These are phyloP conservation scores for Rubroboletus satanas DNA, from an alignment of 768 basidiomycete species.

Conservation along the genomic window DNA sequence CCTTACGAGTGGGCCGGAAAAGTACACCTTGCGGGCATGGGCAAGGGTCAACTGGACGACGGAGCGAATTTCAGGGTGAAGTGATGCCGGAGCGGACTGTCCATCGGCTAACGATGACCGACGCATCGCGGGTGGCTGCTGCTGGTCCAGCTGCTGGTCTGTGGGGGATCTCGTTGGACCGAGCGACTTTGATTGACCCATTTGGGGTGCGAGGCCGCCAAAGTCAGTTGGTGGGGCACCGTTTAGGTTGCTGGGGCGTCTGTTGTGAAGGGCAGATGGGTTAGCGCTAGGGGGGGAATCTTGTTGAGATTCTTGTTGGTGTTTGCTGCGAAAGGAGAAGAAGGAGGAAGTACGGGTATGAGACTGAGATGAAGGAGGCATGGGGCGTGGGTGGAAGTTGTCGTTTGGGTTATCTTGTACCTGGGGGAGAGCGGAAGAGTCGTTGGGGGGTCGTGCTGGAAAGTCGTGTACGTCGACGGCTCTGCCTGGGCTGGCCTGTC, in stretches of 20 bases:
- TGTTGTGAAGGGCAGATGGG: constrained; percentile 15
- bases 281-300: constrained; percentile 17
- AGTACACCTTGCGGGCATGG: constrained; percentile 83
- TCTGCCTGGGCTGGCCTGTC: constrained; percentile 32
- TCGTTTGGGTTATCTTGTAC: constrained; percentile 18
- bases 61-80: constrained; percentile 82
- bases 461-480: constrained; percentile 32
- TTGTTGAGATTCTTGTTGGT: constrained; percentile 17
- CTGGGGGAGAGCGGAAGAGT: constrained; percentile 7
- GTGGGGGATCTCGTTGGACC: constrained; percentile 24
- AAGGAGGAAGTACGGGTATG: constrained; percentile 62
- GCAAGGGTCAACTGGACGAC: constrained; percentile 69
- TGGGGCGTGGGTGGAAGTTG: constrained; percentile 24
- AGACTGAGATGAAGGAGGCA: constrained; percentile 22
- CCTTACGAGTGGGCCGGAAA: constrained; percentile 78
- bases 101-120: constrained; percentile 15
- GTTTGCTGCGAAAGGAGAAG: constrained; percentile 55
- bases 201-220: constrained; percentile 25
- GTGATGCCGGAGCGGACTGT: constrained; percentile 34
- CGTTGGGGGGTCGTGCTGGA: constrained; percentile 26
- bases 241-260: constrained; percentile 14
- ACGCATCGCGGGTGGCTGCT: constrained; percentile 16
- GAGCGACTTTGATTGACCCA: constrained; percentile 33
- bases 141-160: constrained; percentile 24
- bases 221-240: constrained; percentile 16